Conservation (phyloP, 352 stramenopile genomes). For the Globisporangium takayamanum region DNA sequence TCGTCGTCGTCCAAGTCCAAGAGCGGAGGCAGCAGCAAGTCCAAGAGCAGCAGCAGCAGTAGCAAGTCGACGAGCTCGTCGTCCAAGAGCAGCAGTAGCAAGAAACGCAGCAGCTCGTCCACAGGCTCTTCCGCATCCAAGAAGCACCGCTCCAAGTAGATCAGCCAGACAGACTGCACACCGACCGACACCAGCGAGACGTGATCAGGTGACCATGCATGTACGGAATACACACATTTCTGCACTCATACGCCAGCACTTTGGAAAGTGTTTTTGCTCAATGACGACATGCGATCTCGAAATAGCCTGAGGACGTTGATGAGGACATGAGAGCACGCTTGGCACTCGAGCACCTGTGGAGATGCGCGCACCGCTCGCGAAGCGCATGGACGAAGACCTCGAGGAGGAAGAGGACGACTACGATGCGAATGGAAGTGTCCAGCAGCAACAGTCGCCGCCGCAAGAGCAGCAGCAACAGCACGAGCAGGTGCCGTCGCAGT, state of each 20-base stretch:
- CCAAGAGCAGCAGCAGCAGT: constrained; percentile 44
- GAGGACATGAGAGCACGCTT: too few species aligned
- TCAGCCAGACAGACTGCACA: background rate
- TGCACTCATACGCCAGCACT: background rate
- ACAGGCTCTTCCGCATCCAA: constrained; percentile 41
- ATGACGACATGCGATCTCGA: background rate
- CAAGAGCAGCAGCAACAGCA: constrained; percentile 2
- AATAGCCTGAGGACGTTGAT: background rate
- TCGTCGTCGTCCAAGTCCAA: constrained; percentile 66
- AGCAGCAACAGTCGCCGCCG: background rate
- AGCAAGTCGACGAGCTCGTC: constrained; percentile 20
- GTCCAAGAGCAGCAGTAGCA: constrained; percentile 22
- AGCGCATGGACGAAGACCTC: constrained; percentile 20
- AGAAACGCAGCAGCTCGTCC: constrained; percentile 65
- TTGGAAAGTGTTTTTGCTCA: background rate
- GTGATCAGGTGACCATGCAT: background rate
- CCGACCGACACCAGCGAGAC: background rate
- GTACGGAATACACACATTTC: too few species aligned
- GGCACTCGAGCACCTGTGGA: background rate
- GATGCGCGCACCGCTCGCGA: constrained; percentile 9
- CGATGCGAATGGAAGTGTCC: background rate
- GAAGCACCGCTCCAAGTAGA: constrained; percentile 66
- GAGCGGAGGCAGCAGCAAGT: constrained; percentile 46
- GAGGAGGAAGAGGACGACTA: constrained; percentile 15
- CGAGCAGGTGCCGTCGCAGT: background rate